Percentiles rank a stretch among this genome's conserved stretches.
Evolutionary conservation across 306 rosid species (phyloP).

Genomic region (Styphnolobium japonicum): DNA sequence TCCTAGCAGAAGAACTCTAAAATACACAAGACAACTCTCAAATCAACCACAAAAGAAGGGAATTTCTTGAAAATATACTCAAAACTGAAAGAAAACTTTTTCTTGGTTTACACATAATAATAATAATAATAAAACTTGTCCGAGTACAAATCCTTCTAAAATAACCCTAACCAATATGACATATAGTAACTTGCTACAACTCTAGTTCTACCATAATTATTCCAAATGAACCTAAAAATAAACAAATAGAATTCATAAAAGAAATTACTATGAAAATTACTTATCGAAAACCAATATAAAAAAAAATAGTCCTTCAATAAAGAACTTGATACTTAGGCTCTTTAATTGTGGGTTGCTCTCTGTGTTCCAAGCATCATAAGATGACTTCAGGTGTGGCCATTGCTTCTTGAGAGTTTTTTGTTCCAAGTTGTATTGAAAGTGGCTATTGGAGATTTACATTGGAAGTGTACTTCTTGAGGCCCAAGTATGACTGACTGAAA

Average conservation of each 20-base stretch:
- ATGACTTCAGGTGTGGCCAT: background rate
- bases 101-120: background rate
- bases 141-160: background rate
- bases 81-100: background rate
- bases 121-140: background rate
- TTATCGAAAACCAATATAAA: background rate
- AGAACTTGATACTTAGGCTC: background rate
- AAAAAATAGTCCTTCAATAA: background rate
- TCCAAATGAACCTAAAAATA: background rate
- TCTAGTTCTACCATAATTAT: slow-evolving; percentile 1
- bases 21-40: background rate
- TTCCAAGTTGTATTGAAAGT: background rate
- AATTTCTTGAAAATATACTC: background rate
- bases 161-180: background rate
- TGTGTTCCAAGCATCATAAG: background rate
- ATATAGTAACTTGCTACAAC: background rate
- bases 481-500: background rate
- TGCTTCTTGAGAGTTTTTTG: background rate
- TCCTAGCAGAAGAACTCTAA: background rate
- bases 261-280: background rate
- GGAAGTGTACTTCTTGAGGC: background rate
- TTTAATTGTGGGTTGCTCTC: background rate
- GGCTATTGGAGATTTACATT: background rate
- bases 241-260: background rate
- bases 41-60: background rate